Evolutionary conservation across 2,329 filamentous ascomycete species (phyloP).

Genomic region (Balansia obtecta): DNA sequence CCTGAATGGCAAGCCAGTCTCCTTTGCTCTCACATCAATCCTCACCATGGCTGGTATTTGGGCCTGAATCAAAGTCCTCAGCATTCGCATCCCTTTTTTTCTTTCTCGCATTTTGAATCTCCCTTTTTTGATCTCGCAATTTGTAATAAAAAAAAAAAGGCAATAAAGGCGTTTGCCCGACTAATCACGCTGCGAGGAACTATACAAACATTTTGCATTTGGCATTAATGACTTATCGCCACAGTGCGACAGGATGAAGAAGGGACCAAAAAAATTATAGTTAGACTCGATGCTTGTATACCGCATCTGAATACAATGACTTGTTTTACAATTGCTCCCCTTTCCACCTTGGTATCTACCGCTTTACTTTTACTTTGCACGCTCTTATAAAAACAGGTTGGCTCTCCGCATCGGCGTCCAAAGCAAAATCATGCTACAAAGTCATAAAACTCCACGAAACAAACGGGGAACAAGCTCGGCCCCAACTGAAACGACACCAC

Average conservation of each 20-base stretch:
- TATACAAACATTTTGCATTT: conserved; percentile 3
- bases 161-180: neutral
- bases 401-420: neutral
- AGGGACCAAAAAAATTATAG: neutral
- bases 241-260: neutral
- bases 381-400: neutral
- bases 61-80: neutral
- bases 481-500: too few relatives aligned
- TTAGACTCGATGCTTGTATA: conserved; percentile 2
- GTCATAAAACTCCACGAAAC: neutral
- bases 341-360: neutral
- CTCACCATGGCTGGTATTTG: neutral
- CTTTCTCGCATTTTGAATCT: neutral
- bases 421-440: neutral
- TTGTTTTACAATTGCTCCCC: neutral
- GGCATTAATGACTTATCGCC: neutral
- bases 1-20: neutral
- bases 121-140: neutral
- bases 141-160: neutral
- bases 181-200: neutral
- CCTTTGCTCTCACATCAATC: neutral
- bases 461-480: neutral
- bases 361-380: neutral
- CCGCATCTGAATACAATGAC: neutral
- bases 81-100: neutral